Evolutionary conservation across 2,329 filamentous ascomycete genomes (phyloP).

Genomic region (Parafenestella ontariensis): DNA sequence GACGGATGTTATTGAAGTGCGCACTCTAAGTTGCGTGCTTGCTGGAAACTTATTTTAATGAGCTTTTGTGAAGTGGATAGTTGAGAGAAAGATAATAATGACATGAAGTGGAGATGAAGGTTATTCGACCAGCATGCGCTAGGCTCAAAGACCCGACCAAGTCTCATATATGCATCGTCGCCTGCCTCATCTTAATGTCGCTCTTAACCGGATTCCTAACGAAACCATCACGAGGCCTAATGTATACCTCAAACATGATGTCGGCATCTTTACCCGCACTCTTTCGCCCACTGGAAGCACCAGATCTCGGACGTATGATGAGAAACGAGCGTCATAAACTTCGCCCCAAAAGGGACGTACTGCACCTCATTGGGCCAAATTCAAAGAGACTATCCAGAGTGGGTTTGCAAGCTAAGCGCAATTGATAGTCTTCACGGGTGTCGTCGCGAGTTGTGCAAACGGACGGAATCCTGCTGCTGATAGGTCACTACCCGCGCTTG

Average conservation of each 20-base stretch:
- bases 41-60: too few species aligned
- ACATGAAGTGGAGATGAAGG: too few species aligned
- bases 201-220: too few species aligned
- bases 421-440: not conserved
- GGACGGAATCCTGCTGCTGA: not conserved
- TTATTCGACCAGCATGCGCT: too few species aligned
- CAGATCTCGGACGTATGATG: not conserved
- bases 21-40: too few species aligned
- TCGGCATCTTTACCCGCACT: not conserved
- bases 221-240: not conserved
- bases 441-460: not conserved
- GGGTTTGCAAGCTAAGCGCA: not conserved
- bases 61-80: too few species aligned
- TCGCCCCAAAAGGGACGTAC: not conserved
- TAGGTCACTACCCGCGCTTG: not conserved
- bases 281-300: not conserved
- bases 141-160: not conserved
- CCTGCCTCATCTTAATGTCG: too few species aligned
- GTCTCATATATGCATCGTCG: not conserved
- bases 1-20: too few species aligned
- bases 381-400: too few species aligned
- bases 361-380: not conserved
- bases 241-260: not conserved
- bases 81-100: too few species aligned
- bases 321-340: not conserved